A percentile compares a stretch with the other conserved stretches of the same genome.
These are phyloP conservation scores for Russula dissimulans DNA, from an alignment of 768 basidiomycete genomes.

Conservation along the genomic window DNA sequence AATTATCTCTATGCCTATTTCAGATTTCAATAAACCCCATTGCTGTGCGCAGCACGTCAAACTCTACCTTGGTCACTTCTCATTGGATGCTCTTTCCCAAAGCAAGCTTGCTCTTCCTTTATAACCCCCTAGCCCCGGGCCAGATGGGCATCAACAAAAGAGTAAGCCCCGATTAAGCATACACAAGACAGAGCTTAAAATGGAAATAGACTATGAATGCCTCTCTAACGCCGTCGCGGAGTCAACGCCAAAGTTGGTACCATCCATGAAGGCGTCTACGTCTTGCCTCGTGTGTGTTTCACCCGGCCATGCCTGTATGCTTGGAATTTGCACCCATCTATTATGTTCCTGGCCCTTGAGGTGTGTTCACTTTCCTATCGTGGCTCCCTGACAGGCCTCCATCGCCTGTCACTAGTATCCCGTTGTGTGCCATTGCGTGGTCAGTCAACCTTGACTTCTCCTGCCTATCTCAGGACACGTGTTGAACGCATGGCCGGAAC, in stretches of 20 bases:
- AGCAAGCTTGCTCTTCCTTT: neutral
- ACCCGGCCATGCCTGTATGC: neutral
- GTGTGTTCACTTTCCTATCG: no score
- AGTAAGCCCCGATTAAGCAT: neutral
- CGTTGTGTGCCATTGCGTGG: no score
- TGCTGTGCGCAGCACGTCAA: neutral
- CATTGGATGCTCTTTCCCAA: neutral
- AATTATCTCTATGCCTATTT: neutral
- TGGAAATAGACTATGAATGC: neutral
- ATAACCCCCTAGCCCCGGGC: neutral
- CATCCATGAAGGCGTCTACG: neutral
- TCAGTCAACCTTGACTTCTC: neutral
- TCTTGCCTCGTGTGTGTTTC: neutral
- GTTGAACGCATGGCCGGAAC: neutral
- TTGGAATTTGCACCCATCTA: neutral
- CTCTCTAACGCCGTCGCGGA: neutral
- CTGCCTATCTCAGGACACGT: neutral
- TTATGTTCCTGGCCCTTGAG: neutral
- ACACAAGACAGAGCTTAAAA: no score
- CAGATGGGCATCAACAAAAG: neutral
- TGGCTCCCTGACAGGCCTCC: no score
- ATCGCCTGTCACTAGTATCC: no score
- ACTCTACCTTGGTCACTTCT: neutral
- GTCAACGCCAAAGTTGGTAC: neutral
- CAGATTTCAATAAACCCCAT: neutral